Base-by-base conservation (phyloP, 1,284 basidiomycete genomes). In the Ganoderma leucocontextum region DNA sequence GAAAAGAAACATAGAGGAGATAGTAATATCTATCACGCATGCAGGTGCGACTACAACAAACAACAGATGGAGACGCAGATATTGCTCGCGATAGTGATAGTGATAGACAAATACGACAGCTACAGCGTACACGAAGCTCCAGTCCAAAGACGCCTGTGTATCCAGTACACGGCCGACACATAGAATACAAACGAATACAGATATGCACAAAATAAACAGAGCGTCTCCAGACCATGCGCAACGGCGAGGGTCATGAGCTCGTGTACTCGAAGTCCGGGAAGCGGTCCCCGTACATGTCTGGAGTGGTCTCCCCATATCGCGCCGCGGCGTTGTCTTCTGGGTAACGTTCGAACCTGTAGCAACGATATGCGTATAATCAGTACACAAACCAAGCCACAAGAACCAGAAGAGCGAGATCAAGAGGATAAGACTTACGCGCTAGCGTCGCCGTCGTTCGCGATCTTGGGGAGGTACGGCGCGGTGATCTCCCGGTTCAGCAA, bases 401-500 rank as follows among this genome's bases (percentile, higher is more conserved):
- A 25, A 13, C 2, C 33, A 10, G 8, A 7, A 10, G 2, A 15
- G 12, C 58, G 52, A 29, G 29, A 29, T 29, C 29, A 29, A 29
- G 29, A 2, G 29, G 29, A 29, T 25, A 58, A 53, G 66, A 90
- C 94, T 82, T 78, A 96, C 94, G 95, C 95, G 89, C 93, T 95
- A 6, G 94, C 91, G 78, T 97, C 95, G 0, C 95, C 95, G 10
- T 95, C 95, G 19, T 94, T 90, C 36, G 83, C 86, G 64, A 96
- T 94, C 78, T 91, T 91, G 8, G 97, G 97, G 59, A 98, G 83
- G 81, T 98, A 99, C 5, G 97, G 97, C n/a, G 97, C 96, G 2
- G 94, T 95, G 66, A 99, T 98, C 78, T 98, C 95, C 70, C 95
- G 85, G 62, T 88, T 86, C 76, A 88, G 89, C 65, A 99, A 82